phyloP scores from a whole-genome alignment of 2,329 filamentous ascomycete genomes.

The Xenoacremonium recifei region DNA sequence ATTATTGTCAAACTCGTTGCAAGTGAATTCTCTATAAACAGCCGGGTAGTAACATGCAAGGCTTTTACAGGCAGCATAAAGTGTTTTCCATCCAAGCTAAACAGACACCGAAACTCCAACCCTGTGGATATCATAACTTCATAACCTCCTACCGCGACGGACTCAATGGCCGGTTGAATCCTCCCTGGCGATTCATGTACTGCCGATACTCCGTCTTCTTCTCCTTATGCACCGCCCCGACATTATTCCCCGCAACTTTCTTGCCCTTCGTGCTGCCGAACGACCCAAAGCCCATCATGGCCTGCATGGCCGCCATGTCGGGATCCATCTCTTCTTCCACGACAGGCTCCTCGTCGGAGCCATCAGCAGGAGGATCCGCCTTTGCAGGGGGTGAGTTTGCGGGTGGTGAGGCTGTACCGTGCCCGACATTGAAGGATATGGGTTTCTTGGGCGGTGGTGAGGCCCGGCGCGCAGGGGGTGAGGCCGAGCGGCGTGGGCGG shows the following conservation, averaged over 20 bases:
- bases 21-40: too few species aligned
- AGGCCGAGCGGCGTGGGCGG: slow-evolving; percentile 37
- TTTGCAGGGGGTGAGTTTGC: slow-evolving; percentile 1
- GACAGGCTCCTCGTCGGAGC: slow-evolving; percentile 13
- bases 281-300: slow-evolving; percentile 84
- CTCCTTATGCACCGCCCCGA: slow-evolving; percentile 80
- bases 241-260: slow-evolving; percentile 84
- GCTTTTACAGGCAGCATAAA: too few species aligned
- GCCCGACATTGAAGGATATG: slow-evolving; percentile 35
- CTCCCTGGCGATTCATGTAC: slow-evolving; percentile 88
- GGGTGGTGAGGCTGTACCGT: slow-evolving; percentile 25
- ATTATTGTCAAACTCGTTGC: too few species aligned
- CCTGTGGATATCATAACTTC: slow-evolving; percentile 11
- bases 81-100: too few species aligned
- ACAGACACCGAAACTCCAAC: neutral
- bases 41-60: too few species aligned
- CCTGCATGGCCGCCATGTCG: slow-evolving; percentile 70
- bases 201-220: slow-evolving; percentile 95
- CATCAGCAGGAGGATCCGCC: slow-evolving; percentile 19
- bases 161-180: slow-evolving; percentile 78
- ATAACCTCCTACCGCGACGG: slow-evolving; percentile 32
- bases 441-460: slow-evolving; percentile 14
- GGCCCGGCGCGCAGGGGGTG: slow-evolving; percentile 27
- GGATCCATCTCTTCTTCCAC: slow-evolving; percentile 56
- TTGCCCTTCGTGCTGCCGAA: slow-evolving; percentile 88